Percentiles rank a stretch among this genome's conserved stretches.
Evolutionary conservation across 2,329 filamentous ascomycete species (phyloP).

Genomic region (Penicillium sclerotigenum): DNA sequence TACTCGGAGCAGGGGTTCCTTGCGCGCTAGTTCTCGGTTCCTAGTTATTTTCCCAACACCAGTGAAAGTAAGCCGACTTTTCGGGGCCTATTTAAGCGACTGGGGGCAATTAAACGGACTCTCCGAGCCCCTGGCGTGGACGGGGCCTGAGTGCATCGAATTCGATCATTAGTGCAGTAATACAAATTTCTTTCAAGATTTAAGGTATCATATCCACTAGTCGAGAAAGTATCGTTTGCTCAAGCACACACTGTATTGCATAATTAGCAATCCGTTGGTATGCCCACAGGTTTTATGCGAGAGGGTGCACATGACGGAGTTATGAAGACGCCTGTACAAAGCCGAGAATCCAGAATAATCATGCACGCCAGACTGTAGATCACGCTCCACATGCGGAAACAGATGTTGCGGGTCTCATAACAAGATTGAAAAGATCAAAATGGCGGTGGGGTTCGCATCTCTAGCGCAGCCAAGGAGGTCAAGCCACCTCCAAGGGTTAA

Average conservation of each 20-base stretch:
- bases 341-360: neutral
- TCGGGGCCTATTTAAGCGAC: neutral
- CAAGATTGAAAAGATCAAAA: neutral
- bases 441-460: neutral
- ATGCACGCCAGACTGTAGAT: neutral
- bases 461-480: slow-evolving; percentile 1
- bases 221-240: neutral
- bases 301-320: neutral
- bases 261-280: neutral
- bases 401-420: neutral
- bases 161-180: neutral
- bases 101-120: neutral
- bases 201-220: neutral
- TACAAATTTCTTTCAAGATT: neutral
- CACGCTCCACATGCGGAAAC: neutral
- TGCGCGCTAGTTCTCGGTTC: neutral
- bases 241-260: neutral
- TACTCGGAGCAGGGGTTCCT: neutral
- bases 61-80: neutral
- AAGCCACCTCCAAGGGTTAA: neutral
- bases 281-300: neutral
- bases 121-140: neutral
- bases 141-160: neutral
- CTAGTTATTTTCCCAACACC: neutral
- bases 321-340: neutral